Evolutionary conservation across 2,329 filamentous ascomycete genomes (phyloP).

Genomic region (Pseudonectria buxi): DNA sequence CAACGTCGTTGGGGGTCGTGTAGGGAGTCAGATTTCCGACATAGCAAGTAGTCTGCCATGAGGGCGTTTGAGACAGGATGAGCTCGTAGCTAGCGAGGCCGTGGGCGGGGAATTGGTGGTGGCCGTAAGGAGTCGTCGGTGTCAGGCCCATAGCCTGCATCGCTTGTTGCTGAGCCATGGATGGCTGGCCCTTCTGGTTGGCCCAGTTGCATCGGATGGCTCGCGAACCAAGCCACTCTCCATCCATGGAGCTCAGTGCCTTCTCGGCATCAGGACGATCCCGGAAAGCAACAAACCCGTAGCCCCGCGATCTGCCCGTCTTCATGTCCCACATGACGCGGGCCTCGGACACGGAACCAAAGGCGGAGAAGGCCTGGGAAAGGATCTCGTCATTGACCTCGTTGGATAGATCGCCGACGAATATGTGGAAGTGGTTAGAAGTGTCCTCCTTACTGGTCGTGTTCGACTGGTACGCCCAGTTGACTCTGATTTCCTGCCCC

Average conservation of each 20-base stretch:
- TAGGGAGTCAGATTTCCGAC: slow-evolving; percentile 97
- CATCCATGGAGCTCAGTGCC: slow-evolving; percentile 94
- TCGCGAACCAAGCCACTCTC: slow-evolving; percentile 96
- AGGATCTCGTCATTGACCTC: slow-evolving; percentile 98
- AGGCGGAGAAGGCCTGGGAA: slow-evolving; percentile 88
- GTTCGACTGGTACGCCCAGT: slow-evolving; percentile 99
- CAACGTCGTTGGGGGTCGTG: slow-evolving; percentile 90
- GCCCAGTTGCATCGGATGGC: slow-evolving; percentile 99
- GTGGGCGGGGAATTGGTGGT: slow-evolving; percentile 96
- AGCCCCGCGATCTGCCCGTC: slow-evolving; percentile 92
- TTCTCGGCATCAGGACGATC: slow-evolving; percentile 93
- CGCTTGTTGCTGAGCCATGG: slow-evolving; percentile 93
- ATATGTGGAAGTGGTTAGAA: slow-evolving; percentile 97
- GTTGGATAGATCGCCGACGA: slow-evolving; percentile 94
- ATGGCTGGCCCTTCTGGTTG: slow-evolving; percentile 99
- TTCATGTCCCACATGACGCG: slow-evolving; percentile 99
- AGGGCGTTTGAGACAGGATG: slow-evolving; percentile 88
- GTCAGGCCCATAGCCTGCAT: slow-evolving; percentile 98
- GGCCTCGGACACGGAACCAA: slow-evolving; percentile 92
- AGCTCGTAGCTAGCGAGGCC: slow-evolving; percentile 97
- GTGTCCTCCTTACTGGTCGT: slow-evolving; percentile 93
- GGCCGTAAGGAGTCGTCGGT: slow-evolving; percentile 89
- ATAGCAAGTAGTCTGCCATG: slow-evolving; percentile 98
- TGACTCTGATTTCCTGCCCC: slow-evolving; percentile 87
- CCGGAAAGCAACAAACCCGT: slow-evolving; percentile 96